These are phyloP conservation scores for Punica granatum DNA, from an alignment of 345 rosid species.

Conservation along the genomic window DNA sequence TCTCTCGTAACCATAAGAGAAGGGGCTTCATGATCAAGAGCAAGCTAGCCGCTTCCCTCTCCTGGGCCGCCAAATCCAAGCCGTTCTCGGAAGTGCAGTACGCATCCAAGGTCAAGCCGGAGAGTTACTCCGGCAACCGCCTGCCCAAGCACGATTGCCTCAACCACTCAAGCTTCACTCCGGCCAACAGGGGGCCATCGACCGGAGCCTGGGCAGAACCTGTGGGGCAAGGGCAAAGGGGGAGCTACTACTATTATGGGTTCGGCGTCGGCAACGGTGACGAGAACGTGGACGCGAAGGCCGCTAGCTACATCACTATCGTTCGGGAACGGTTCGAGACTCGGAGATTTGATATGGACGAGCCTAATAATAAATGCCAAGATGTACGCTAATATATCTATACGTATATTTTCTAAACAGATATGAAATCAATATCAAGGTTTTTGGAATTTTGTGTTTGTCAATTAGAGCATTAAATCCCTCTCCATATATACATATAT, in stretches of 20 bases:
- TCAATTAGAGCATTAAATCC: too few relatives aligned
- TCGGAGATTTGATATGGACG: conserved; percentile 16
- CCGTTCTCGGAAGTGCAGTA: not conserved
- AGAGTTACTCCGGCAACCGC: not conserved
- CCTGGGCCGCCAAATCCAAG: conserved; percentile 9
- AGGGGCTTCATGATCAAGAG: conserved; percentile 15
- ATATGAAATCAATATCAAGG: too few relatives aligned
- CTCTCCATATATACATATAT: too few relatives aligned
- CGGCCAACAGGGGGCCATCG: not conserved
- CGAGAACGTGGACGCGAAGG: conserved; percentile 36
- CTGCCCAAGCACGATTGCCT: not conserved
- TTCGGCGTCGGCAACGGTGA: conserved; percentile 33
- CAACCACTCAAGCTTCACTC: not conserved
- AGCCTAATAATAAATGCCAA: not conserved
- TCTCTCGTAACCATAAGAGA: conserved; percentile 12
- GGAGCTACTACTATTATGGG: not conserved
- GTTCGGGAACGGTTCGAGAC: conserved; percentile 36
- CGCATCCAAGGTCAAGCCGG: conserved; percentile 19
- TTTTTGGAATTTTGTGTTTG: too few relatives aligned
- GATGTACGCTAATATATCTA: not conserved
- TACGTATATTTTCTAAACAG: too few relatives aligned
- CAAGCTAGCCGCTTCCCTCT: conserved; percentile 20
- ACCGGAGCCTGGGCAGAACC: not conserved
- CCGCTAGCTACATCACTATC: conserved; percentile 26
- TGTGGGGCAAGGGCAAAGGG: not conserved